Conservation (phyloP, 495 filamentous ascomycete genomes). For the Aspergillus nidulans region DNA sequence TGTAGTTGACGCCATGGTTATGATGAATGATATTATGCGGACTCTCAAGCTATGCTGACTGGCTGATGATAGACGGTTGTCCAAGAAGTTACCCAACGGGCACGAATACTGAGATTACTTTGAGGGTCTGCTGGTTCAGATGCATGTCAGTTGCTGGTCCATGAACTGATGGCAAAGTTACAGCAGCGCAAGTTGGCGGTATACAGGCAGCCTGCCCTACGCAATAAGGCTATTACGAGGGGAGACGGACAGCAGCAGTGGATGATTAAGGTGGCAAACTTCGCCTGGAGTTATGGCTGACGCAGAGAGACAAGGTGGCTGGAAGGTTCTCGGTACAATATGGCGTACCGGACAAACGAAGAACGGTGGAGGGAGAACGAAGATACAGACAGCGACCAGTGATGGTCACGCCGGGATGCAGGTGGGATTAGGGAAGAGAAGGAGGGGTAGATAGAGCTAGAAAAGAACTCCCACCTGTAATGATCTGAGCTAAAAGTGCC, state of each 20-base stretch:
- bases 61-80: neutral
- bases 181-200: slow-evolving; percentile 11
- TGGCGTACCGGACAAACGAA: neutral
- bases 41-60: slow-evolving; percentile 3
- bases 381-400: slow-evolving; percentile 7
- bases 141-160: slow-evolving; percentile 20
- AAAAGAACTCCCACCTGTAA: slow-evolving; percentile 13
- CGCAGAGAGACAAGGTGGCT: neutral
- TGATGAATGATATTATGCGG: neutral
- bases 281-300: neutral
- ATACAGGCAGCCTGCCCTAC: slow-evolving; percentile 21
- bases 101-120: slow-evolving; percentile 10
- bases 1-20: slow-evolving; percentile 30
- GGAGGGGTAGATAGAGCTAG: slow-evolving; percentile 5
- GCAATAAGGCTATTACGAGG: slow-evolving; percentile 22
- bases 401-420: neutral
- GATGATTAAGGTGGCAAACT: slow-evolving; percentile 3
- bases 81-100: slow-evolving; percentile 3
- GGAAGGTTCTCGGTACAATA: neutral
- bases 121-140: slow-evolving; percentile 18
- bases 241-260: neutral
- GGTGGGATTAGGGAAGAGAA: neutral
- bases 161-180: slow-evolving; percentile 14
- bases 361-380: neutral
- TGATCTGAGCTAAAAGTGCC: slow-evolving; percentile 1